Evolutionary conservation across 768 basidiomycete species (phyloP).

Genomic region (Hortiboletus flavorubellus): DNA sequence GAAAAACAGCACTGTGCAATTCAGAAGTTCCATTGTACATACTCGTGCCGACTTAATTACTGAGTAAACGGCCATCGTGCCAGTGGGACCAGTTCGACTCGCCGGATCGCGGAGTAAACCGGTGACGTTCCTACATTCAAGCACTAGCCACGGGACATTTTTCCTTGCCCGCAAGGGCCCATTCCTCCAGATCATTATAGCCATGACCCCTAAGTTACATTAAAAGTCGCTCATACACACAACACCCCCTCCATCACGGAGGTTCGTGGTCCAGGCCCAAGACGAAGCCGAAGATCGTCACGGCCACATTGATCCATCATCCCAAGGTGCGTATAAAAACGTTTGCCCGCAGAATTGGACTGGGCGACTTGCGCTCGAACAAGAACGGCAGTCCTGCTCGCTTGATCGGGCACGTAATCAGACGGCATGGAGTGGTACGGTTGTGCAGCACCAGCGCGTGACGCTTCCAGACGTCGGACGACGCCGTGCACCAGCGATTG

Average conservation of each 20-base stretch:
- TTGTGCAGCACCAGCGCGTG: not conserved
- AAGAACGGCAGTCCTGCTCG: slow-evolving; percentile 17
- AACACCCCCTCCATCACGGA: slow-evolving; percentile 27
- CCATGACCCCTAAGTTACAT: not conserved
- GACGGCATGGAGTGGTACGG: not conserved
- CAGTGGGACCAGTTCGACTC: no score
- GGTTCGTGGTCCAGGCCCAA: slow-evolving; percentile 20
- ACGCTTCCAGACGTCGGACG: slow-evolving; percentile 24
- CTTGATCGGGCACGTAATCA: not conserved
- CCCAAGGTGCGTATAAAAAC: slow-evolving; percentile 28
- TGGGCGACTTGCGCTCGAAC: slow-evolving; percentile 28
- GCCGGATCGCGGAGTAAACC: no score
- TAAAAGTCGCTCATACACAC: slow-evolving; percentile 9
- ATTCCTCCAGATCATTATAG: not conserved
- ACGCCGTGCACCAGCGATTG: slow-evolving; percentile 28
- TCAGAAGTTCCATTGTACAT: no score
- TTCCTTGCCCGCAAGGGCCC: no score
- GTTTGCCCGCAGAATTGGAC: slow-evolving; percentile 23
- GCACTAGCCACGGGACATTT: no score
- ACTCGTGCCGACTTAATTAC: no score
- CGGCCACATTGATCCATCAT: slow-evolving; percentile 23
- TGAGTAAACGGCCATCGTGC: no score
- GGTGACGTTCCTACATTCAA: no score
- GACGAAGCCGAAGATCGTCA: slow-evolving; percentile 5
- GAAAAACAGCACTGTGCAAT: no score